These are phyloP conservation scores for Phyllosticta citrichinensis DNA, from an alignment of 2,329 filamentous ascomycete genomes.

Conservation along the genomic window DNA sequence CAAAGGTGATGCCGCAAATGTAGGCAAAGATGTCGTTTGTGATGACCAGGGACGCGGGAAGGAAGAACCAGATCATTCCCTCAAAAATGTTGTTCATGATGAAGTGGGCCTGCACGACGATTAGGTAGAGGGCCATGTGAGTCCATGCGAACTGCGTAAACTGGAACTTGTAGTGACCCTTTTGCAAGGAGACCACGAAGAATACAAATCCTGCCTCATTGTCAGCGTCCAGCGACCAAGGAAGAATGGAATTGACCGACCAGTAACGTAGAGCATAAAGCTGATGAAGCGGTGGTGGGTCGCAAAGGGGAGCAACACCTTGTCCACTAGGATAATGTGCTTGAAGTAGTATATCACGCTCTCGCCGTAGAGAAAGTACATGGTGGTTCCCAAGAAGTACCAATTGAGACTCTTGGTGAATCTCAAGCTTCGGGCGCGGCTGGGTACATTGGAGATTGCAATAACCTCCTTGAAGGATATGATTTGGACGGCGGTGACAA, in stretches of 20 bases:
- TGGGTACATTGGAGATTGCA: constrained; percentile 90
- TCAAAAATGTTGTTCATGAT: constrained; percentile 99
- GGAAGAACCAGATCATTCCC: constrained; percentile 99
- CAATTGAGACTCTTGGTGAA: constrained; percentile 97
- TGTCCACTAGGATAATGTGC: constrained; percentile 92
- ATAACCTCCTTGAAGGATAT: constrained; percentile 99
- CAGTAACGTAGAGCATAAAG: constrained; percentile 95
- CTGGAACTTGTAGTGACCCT: constrained; percentile 95
- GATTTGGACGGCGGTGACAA: constrained; percentile 90
- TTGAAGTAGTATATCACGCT: constrained; percentile 99
- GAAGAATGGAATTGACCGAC: constrained; percentile 40
- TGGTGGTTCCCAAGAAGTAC: constrained; percentile 97
- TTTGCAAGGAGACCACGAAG: constrained; percentile 89
- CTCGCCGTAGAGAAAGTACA: constrained; percentile 99
- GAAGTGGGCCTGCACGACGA: constrained; percentile 96
- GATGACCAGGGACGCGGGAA: constrained; percentile 88
- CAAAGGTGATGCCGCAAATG: constrained; percentile 93
- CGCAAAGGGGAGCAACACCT: constrained; percentile 81
- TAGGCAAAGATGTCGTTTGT: constrained; percentile 99
- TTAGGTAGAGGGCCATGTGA: constrained; percentile 96
- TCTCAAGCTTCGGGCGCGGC: constrained; percentile 76
- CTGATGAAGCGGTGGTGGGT: constrained; percentile 98
- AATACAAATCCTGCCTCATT: constrained; percentile 73
- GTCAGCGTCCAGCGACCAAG: neutral
- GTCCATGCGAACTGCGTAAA: constrained; percentile 99